A percentile compares a stretch with the other conserved stretches of the same genome.
These are phyloP conservation scores for Acanthamoeba comandoni DNA, from an alignment of 208 protist genomes.

Conservation along the genomic window DNA sequence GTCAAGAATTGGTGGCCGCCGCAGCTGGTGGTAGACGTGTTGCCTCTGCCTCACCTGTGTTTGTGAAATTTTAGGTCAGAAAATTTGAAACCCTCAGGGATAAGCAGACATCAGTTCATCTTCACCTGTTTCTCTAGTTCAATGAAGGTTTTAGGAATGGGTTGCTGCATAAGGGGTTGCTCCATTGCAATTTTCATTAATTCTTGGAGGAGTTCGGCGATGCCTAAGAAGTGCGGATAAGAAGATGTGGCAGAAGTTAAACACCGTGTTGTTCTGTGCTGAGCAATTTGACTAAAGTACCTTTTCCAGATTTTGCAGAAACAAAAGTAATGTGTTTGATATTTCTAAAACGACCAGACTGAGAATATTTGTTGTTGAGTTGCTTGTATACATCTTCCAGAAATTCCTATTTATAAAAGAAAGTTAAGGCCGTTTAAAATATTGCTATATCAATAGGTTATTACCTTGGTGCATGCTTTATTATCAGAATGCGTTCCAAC, in stretches of 20 bases:
- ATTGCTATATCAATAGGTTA: not conserved
- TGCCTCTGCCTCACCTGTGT: not conserved
- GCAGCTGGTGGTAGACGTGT: not conserved
- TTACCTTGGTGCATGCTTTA: conserved; percentile 66
- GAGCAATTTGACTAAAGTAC: not conserved
- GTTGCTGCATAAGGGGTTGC: conserved; percentile 17
- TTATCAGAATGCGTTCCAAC: conserved; percentile 65
- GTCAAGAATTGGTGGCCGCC: conserved; percentile 30
- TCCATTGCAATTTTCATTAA: not conserved
- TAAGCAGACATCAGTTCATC: too few species aligned
- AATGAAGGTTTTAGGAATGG: conserved; percentile 8
- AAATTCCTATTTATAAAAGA: not conserved
- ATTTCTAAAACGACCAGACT: not conserved
- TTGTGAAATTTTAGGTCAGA: too few species aligned
- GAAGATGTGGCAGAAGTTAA: not conserved
- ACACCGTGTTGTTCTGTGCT: not conserved
- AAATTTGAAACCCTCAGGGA: too few species aligned
- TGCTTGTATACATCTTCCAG: not conserved
- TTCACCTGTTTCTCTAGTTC: conserved; percentile 34
- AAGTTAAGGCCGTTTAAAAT: not conserved
- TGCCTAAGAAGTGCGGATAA: not conserved
- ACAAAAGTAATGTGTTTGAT: not conserved
- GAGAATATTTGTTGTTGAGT: not conserved
- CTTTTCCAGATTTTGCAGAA: conserved; percentile 2
- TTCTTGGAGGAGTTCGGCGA: not conserved